Evolutionary conservation across 345 rosid species (phyloP).

Genomic region (Linum trigynum): DNA sequence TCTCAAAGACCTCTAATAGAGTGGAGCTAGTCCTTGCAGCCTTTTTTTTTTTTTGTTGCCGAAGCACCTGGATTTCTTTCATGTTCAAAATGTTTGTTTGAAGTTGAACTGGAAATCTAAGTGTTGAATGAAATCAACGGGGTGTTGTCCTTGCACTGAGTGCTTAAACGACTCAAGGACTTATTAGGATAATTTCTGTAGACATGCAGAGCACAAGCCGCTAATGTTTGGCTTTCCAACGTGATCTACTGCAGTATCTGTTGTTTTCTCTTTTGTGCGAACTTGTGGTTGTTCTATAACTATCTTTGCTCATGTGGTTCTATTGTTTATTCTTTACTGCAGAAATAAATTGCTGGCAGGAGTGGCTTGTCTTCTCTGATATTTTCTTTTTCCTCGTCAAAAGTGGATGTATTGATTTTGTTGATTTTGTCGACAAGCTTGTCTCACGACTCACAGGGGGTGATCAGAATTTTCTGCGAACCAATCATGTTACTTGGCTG

Average conservation of each 20-base stretch:
- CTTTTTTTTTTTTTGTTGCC: background rate
- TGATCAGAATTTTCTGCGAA: slow-evolving; percentile 71
- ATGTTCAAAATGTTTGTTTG: background rate
- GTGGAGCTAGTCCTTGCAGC: too few species aligned
- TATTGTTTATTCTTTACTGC: slow-evolving; percentile 21
- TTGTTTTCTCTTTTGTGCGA: background rate
- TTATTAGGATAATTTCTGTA: too few species aligned
- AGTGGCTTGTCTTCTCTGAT: slow-evolving; percentile 97
- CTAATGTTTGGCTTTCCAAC: too few species aligned
- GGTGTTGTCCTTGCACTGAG: too few species aligned
- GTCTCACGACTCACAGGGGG: slow-evolving; percentile 56
- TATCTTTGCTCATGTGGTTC: background rate
- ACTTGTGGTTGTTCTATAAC: background rate
- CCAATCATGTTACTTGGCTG: slow-evolving; percentile 98
- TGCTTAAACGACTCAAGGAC: too few species aligned
- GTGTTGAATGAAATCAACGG: too few species aligned
- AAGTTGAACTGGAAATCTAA: background rate
- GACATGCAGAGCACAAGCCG: too few species aligned
- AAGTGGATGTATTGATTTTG: slow-evolving; percentile 92
- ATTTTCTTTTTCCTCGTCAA: slow-evolving; percentile 74
- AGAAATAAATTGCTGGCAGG: slow-evolving; percentile 97
- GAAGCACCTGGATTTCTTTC: background rate
- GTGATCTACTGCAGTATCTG: background rate
- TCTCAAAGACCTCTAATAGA: too few species aligned
- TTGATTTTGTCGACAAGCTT: slow-evolving; percentile 93